Percentiles rank a stretch among this genome's conserved stretches.
Conservation (phyloP, 1,139 yeast genomes). For the Nematodospora anomalae region DNA sequence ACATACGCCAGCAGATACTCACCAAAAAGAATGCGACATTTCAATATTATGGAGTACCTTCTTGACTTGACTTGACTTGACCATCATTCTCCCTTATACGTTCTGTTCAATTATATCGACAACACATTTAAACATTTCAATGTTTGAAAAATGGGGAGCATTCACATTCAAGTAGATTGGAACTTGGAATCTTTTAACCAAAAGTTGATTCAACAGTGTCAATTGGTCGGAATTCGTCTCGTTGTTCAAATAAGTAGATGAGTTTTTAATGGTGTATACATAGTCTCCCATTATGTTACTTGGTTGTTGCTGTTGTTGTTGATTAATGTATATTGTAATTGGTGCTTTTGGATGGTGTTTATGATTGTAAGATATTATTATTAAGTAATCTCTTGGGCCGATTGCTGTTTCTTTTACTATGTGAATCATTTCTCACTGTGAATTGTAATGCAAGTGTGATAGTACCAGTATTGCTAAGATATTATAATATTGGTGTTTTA, state of each 20-base stretch:
- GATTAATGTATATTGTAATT: conserved; percentile 20
- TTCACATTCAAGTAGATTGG: conserved; percentile 20
- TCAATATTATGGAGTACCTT: too few relatives aligned
- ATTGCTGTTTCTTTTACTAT: conserved; percentile 7
- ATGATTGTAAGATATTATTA: conserved; percentile 9
- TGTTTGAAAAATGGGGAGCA: conserved; percentile 11
- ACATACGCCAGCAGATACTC: too few relatives aligned
- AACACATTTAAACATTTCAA: conserved; percentile 10
- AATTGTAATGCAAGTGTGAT: too few relatives aligned
- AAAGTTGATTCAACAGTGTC: conserved; percentile 15
- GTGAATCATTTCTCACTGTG: conserved; percentile 10
- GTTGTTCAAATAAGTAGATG: conserved; percentile 15
- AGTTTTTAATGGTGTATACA: conserved; percentile 20
- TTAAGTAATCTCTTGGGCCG: conserved; percentile 10
- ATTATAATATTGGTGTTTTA: too few relatives aligned
- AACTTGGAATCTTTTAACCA: conserved; percentile 17
- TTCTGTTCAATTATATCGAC: conserved; percentile 4
- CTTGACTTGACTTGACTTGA: too few relatives aligned
- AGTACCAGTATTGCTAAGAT: too few relatives aligned
- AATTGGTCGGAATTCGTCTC: conserved; percentile 13
- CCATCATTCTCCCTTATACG: too few relatives aligned
- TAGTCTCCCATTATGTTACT: conserved; percentile 18
- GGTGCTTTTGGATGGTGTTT: conserved; percentile 11
- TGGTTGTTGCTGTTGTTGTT: conserved; percentile 13
- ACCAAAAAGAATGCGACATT: too few relatives aligned